Evolutionary conservation across 2,329 filamentous ascomycete genomes (phyloP).

Genomic region (Tetracladium maxilliforme): DNA sequence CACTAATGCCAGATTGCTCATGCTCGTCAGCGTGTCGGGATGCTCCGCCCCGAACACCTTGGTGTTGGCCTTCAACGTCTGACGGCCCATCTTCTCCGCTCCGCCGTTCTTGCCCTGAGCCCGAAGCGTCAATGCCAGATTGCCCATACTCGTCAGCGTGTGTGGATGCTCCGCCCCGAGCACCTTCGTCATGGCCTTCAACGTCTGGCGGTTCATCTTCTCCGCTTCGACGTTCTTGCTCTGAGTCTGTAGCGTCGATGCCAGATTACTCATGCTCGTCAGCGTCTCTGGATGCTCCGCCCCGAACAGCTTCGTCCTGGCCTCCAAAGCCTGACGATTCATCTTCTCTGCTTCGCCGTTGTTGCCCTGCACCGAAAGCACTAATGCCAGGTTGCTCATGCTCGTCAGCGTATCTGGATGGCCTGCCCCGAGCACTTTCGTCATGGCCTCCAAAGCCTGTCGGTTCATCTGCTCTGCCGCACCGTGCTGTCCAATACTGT

Average conservation of each 20-base stretch:
- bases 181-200: constrained; percentile 2
- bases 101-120: constrained; percentile 5
- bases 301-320: constrained; percentile 3
- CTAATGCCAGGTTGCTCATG: constrained; percentile 5
- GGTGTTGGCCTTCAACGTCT: constrained; percentile 2
- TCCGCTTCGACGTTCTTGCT: constrained; percentile 3
- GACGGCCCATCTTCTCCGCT: constrained; percentile 6
- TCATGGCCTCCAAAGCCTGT: too few relatives aligned
- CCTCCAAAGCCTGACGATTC: constrained; percentile 3
- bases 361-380: constrained; percentile 2
- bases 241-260: neutral
- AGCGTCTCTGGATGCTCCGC: constrained; percentile 6
- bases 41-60: constrained; percentile 6
- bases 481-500: too few relatives aligned
- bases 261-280: constrained; percentile 4
- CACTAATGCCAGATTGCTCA: constrained; percentile 3
- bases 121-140: constrained; percentile 3
- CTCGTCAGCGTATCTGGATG: constrained; percentile 6
- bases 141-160: constrained; percentile 6
- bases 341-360: constrained; percentile 8
- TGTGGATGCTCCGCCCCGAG: constrained; percentile 6
- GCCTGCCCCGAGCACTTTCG: too few relatives aligned
- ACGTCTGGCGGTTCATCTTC: neutral
- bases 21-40: constrained; percentile 4
- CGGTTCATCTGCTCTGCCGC: too few relatives aligned